A percentile compares a stretch with the other conserved stretches of the same genome.
These are phyloP conservation scores for Aphanomyces invadans DNA, from an alignment of 352 stramenopile genomes.

Conservation along the genomic window DNA sequence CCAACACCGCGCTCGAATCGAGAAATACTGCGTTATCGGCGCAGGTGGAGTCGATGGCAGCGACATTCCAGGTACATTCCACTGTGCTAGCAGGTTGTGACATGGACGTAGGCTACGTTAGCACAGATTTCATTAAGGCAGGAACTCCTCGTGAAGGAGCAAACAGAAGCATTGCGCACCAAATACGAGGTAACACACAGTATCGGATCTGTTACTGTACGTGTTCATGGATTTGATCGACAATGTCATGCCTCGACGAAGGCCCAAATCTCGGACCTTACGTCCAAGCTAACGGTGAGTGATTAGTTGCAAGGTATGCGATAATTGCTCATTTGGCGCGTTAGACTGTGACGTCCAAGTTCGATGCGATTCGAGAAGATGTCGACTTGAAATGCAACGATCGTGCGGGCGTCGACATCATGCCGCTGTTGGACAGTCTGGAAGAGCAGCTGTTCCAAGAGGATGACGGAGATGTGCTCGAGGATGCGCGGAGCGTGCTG, in stretches of 20 bases:
- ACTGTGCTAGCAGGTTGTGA: background rate
- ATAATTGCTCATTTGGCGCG: background rate
- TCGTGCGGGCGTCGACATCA: background rate
- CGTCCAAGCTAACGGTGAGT: background rate
- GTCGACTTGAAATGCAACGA: background rate
- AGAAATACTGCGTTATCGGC: background rate
- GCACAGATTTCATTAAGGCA: background rate
- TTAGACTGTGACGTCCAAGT: background rate
- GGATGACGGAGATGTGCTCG: background rate
- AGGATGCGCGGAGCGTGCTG: background rate
- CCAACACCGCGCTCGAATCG: background rate
- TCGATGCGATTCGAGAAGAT: background rate
- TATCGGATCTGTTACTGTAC: no score
- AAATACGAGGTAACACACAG: background rate
- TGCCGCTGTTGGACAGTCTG: background rate
- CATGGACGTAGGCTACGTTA: background rate
- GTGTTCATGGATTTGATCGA: background rate
- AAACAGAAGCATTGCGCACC: background rate
- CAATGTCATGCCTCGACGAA: no score
- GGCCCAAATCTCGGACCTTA: background rate
- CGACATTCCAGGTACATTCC: background rate
- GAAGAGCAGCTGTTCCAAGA: constrained; percentile 1
- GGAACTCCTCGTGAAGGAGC: background rate
- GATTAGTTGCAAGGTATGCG: no score
- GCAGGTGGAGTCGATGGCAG: background rate